Conservation (phyloP, 2,329 filamentous ascomycete species). For the Talaromyces rugulosus region DNA sequence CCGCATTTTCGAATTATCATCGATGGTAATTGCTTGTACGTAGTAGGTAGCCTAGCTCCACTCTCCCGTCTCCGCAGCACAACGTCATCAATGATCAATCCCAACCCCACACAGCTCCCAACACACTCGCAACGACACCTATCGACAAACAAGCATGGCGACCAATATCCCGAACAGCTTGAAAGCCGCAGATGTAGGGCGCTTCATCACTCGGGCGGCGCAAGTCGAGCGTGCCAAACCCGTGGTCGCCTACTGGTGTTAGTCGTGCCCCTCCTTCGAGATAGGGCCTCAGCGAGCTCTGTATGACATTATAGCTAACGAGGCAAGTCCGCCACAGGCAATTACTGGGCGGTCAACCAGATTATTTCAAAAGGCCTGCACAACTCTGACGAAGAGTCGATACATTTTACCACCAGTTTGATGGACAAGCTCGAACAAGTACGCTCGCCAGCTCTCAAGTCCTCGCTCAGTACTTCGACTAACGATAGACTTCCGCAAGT, state of each 20-base stretch:
- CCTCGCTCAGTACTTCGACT: slow-evolving; percentile 2
- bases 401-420: slow-evolving; percentile 72
- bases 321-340: slow-evolving; percentile 51
- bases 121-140: background rate
- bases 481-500: slow-evolving; percentile 39
- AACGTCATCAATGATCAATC: slow-evolving; percentile 5
- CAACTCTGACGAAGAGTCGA: slow-evolving; percentile 69
- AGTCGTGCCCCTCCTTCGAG: slow-evolving; percentile 26
- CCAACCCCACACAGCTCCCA: slow-evolving; percentile 3
- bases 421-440: slow-evolving; percentile 90
- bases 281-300: background rate
- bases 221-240: slow-evolving; percentile 84
- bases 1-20: background rate
- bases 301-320: background rate
- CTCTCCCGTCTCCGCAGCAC: background rate
- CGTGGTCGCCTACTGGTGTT: slow-evolving; percentile 93
- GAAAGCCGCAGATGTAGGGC: slow-evolving; percentile 74
- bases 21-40: too few species aligned
- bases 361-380: slow-evolving; percentile 80
- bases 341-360: slow-evolving; percentile 90
- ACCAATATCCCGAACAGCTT: slow-evolving; percentile 66
- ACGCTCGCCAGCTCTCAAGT: slow-evolving; percentile 18
- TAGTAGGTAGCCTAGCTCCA: background rate
- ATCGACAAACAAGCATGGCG: slow-evolving; percentile 56
- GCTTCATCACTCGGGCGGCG: slow-evolving; percentile 75